Evolutionary conservation across 2,329 filamentous ascomycete species (phyloP).

Genomic region (Ustilaginoidea virens): DNA sequence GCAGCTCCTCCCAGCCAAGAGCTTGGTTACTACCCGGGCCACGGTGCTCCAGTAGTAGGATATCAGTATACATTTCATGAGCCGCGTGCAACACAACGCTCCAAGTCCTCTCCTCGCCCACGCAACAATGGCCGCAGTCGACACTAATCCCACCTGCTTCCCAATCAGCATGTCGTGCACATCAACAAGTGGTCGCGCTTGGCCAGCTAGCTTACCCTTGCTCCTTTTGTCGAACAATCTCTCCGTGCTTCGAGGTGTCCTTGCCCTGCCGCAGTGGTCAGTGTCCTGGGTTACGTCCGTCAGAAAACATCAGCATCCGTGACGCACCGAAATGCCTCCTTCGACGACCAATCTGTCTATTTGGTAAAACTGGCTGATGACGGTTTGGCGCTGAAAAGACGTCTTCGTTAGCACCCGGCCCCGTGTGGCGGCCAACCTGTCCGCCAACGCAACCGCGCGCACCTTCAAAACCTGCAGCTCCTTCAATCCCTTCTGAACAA

Average conservation of each 20-base stretch:
- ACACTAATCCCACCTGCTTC: background rate
- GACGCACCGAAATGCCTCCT: slow-evolving; percentile 56
- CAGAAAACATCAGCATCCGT: no score
- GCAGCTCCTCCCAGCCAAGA: no score
- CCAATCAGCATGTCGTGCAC: background rate
- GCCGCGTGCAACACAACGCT: slow-evolving; percentile 4
- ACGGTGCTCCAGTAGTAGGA: no score
- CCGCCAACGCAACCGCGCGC: background rate
- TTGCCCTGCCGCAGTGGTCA: slow-evolving; percentile 37
- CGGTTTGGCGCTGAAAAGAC: slow-evolving; percentile 63
- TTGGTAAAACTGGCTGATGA: slow-evolving; percentile 90
- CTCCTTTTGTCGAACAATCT: slow-evolving; percentile 62
- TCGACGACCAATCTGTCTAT: slow-evolving; percentile 85
- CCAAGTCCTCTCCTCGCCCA: no score
- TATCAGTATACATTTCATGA: slow-evolving; percentile 3
- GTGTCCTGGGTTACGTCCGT: background rate
- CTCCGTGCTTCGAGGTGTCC: slow-evolving; percentile 49
- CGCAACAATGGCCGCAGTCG: background rate
- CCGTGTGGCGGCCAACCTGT: no score
- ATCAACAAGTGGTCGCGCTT: no score
- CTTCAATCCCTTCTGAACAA: slow-evolving; percentile 76
- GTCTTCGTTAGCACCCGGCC: slow-evolving; percentile 5
- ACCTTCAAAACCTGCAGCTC: slow-evolving; percentile 89
- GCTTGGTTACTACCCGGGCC: no score
- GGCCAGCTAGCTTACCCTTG: slow-evolving; percentile 42